Evolutionary conservation across 805 yeast genomes (phyloP).

Genomic region (Hanseniaspora meyeri): DNA sequence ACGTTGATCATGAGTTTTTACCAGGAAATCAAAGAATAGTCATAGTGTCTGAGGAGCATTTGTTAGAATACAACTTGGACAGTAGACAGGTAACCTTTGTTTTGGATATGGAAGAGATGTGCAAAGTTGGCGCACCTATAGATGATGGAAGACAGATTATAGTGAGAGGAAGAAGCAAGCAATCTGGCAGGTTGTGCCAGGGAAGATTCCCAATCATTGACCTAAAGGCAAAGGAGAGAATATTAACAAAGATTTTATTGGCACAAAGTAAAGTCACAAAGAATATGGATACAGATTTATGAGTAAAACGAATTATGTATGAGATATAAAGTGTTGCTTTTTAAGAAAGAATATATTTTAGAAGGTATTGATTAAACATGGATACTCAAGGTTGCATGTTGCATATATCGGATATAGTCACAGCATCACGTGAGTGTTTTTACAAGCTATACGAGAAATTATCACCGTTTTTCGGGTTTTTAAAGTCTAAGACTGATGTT

Average conservation of each 20-base stretch:
- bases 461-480: background rate
- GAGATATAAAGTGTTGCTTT: too few relatives aligned
- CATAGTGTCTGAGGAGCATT: constrained; percentile 11
- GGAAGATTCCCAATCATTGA: constrained; percentile 13
- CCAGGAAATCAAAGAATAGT: constrained; percentile 14
- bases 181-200: background rate
- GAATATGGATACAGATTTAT: constrained; percentile 13
- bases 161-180: constrained; percentile 1
- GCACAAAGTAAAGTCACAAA: constrained; percentile 9
- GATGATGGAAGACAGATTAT: constrained; percentile 15
- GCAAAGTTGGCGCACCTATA: constrained; percentile 12
- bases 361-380: too few relatives aligned
- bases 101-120: constrained; percentile 12
- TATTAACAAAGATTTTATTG: constrained; percentile 5
- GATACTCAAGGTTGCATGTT: too few relatives aligned
- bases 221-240: constrained; percentile 3
- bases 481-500: background rate
- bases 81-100: constrained; percentile 3
- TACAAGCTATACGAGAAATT: background rate
- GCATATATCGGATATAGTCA: background rate
- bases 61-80: constrained; percentile 5
- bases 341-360: too few relatives aligned
- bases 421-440: background rate
- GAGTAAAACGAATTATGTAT: background rate
- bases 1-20: constrained; percentile 55